Evolutionary conservation across 768 basidiomycete genomes (phyloP).

Genomic region (Lactarius hatsudake): DNA sequence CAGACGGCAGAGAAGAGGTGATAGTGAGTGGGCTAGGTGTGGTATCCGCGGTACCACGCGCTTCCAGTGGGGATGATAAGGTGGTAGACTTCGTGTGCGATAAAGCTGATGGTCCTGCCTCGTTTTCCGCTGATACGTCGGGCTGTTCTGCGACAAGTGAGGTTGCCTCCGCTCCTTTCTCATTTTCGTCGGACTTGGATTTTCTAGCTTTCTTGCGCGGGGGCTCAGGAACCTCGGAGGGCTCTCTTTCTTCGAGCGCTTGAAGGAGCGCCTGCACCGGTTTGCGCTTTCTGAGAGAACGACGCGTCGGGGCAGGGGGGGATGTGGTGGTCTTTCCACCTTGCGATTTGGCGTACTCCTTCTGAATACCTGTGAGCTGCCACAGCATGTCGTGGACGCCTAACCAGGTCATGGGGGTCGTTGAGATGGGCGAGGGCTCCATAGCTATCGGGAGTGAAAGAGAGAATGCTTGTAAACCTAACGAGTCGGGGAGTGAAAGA

Average conservation of each 20-base stretch:
- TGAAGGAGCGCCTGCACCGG: conserved; percentile 12
- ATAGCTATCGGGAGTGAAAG: conserved; percentile 8
- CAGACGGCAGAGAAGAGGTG: conserved; percentile 22
- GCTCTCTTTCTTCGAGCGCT: conserved; percentile 14
- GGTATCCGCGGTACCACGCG: conserved; percentile 9
- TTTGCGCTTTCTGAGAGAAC: conserved; percentile 26
- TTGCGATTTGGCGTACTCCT: conserved; percentile 22
- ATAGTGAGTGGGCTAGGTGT: conserved; percentile 25
- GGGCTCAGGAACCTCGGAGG: conserved; percentile 21
- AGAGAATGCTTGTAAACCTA: background rate
- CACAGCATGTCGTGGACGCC: conserved; percentile 26
- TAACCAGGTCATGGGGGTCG: conserved; percentile 25
- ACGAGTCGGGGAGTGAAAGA: background rate
- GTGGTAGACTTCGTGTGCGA: background rate
- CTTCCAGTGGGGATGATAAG: conserved; percentile 3
- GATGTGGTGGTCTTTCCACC: conserved; percentile 2
- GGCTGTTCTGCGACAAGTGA: background rate
- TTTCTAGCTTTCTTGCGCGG: conserved; percentile 23
- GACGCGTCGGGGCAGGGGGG: conserved; percentile 20
- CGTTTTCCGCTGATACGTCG: background rate
- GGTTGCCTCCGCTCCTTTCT: conserved; percentile 11
- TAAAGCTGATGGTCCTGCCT: conserved; percentile 10
- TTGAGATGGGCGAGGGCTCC: conserved; percentile 21
- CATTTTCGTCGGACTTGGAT: conserved; percentile 10
- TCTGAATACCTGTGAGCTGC: conserved; percentile 27